Percentiles rank a stretch among this genome's conserved stretches.
Conservation (phyloP, 176 grass and related monocot genomes). For the Phoenix roebelenii region DNA sequence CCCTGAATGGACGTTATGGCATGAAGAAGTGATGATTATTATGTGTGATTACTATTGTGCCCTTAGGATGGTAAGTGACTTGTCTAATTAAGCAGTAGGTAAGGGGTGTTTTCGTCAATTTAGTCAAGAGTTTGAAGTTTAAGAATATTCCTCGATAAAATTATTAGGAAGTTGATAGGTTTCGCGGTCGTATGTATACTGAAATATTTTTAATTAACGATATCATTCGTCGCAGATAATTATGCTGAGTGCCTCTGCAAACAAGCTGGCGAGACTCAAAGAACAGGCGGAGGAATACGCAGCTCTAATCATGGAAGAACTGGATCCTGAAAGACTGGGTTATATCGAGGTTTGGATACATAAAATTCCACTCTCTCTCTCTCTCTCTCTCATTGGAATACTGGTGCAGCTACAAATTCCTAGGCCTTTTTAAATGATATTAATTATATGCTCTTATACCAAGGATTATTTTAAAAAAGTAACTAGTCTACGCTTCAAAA, state of each 20-base stretch:
- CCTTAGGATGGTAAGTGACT: background rate
- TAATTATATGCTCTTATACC: too few relatives aligned
- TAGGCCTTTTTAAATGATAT: too few relatives aligned
- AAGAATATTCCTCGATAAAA: background rate
- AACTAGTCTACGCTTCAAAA: too few relatives aligned
- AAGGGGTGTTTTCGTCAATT: slow-evolving; percentile 49
- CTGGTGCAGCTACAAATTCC: too few relatives aligned
- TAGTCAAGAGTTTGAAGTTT: background rate
- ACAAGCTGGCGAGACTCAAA: slow-evolving; percentile 82
- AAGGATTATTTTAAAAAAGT: too few relatives aligned
- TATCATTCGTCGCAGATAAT: slow-evolving; percentile 55
- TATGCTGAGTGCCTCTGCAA: slow-evolving; percentile 91
- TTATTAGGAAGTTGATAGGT: too few relatives aligned
- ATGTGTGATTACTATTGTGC: slow-evolving; percentile 1
- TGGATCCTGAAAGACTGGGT: slow-evolving; percentile 81
- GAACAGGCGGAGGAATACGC: slow-evolving; percentile 98
- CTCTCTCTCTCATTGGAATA: background rate
- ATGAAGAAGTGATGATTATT: background rate
- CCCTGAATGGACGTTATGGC: too few relatives aligned
- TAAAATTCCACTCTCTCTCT: too few relatives aligned
- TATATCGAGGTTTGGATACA: slow-evolving; percentile 68
- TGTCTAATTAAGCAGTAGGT: slow-evolving; percentile 31
- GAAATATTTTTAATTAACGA: background rate
- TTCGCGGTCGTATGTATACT: too few relatives aligned
- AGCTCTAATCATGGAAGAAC: slow-evolving; percentile 97